phyloP scores from a whole-genome alignment of 2,329 filamentous ascomycete genomes.

The Alternaria ethzedia region DNA sequence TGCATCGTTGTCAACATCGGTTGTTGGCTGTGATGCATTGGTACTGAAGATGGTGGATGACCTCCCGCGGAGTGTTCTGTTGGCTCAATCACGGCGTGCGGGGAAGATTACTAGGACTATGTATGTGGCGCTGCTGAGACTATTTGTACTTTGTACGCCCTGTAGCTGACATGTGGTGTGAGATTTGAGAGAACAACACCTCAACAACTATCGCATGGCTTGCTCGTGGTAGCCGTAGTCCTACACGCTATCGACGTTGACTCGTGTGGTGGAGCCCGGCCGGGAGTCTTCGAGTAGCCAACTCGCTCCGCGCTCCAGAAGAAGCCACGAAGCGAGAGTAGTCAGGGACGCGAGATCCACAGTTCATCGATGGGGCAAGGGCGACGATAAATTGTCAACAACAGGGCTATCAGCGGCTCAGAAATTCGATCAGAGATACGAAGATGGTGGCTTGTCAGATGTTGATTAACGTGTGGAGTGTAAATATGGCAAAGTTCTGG shows the following conservation, averaged over 20 bases:
- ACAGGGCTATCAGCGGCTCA: not conserved
- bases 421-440: not conserved
- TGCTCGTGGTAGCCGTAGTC: not conserved
- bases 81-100: not conserved
- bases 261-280: conserved; percentile 16
- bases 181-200: not conserved
- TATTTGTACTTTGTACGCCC: not conserved
- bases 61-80: not conserved
- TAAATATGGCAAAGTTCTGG: not conserved
- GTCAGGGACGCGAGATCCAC: conserved; percentile 11
- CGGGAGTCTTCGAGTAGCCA: conserved; percentile 11
- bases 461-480: conserved; percentile 13
- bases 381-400: not conserved
- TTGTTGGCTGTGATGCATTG: not conserved
- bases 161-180: not conserved
- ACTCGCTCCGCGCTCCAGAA: conserved; percentile 13
- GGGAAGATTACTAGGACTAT: not conserved
- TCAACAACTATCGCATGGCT: conserved; percentile 1
- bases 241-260: conserved; percentile 9
- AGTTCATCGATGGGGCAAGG: conserved; percentile 11
- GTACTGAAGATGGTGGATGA: not conserved
- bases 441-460: conserved; percentile 11
- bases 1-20: not conserved
- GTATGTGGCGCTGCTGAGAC: not conserved
- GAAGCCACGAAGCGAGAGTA: conserved; percentile 5